Percentiles rank a stretch among this genome's conserved stretches.
These are phyloP conservation scores for Penicillium digitatum DNA, from an alignment of 2,329 filamentous ascomycete genomes.

Conservation along the genomic window DNA sequence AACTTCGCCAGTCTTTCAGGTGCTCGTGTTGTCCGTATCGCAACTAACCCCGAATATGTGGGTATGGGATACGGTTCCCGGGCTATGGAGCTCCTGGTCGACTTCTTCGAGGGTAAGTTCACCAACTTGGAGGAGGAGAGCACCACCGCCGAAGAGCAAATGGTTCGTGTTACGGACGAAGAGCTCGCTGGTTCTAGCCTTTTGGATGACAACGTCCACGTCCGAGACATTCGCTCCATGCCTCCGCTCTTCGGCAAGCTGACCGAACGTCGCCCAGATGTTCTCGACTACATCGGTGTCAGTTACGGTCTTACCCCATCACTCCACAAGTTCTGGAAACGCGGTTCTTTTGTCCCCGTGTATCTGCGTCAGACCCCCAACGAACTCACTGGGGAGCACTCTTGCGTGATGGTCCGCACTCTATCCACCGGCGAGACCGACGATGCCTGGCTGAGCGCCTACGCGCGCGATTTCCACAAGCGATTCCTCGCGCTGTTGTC, in stretches of 20 bases:
- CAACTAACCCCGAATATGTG: constrained; percentile 90
- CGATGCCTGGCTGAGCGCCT: constrained; percentile 87
- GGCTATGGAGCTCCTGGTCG: constrained; percentile 77
- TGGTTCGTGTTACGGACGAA: constrained; percentile 74
- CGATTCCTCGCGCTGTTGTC: constrained; percentile 87
- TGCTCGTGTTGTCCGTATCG: constrained; percentile 86
- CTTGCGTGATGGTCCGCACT: constrained; percentile 91
- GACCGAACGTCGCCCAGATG: constrained; percentile 72
- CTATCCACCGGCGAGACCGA: constrained; percentile 54
- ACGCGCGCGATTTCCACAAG: constrained; percentile 86
- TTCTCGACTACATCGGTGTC: constrained; percentile 89
- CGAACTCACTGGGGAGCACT: constrained; percentile 94
- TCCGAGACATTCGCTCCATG: constrained; percentile 86
- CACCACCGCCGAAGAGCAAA: constrained; percentile 50
- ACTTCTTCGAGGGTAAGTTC: constrained; percentile 95
- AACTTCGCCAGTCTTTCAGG: constrained; percentile 93
- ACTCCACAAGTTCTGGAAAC: constrained; percentile 97
- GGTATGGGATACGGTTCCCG: constrained; percentile 91
- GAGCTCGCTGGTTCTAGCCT: constrained; percentile 74
- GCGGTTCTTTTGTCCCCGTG: constrained; percentile 76
- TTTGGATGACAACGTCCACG: constrained; percentile 80
- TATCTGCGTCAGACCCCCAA: constrained; percentile 95
- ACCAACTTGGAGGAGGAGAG: constrained; percentile 73
- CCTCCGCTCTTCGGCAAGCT: constrained; percentile 89
- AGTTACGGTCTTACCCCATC: constrained; percentile 85